A percentile compares a stretch with the other conserved stretches of the same genome.
These are phyloP conservation scores for Porcisia deanei DNA, from an alignment of 208 protist genomes.

Conservation along the genomic window DNA sequence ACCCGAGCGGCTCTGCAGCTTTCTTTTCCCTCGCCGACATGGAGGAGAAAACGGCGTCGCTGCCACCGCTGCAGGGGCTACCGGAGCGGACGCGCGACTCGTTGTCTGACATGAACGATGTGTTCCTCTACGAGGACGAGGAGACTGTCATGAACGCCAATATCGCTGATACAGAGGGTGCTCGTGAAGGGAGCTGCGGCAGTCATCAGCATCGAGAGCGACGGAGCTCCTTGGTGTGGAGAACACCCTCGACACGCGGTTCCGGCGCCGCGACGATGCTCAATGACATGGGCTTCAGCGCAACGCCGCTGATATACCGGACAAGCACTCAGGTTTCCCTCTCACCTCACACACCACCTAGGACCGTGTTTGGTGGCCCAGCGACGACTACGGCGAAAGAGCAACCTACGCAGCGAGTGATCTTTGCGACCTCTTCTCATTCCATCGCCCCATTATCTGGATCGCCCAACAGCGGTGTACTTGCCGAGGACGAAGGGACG, in stretches of 20 bases:
- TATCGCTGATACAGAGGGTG: neutral
- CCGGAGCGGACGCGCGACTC: conserved; percentile 20
- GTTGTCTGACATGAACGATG: conserved; percentile 44
- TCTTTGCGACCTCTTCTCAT: neutral
- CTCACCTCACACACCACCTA: conserved; percentile 1
- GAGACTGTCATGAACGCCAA: neutral
- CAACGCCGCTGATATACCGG: conserved; percentile 29
- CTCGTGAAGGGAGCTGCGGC: neutral
- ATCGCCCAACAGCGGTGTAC: neutral
- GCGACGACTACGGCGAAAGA: neutral
- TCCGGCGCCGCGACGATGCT: conserved; percentile 1
- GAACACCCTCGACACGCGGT: conserved; percentile 22
- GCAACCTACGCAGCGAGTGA: conserved; percentile 2
- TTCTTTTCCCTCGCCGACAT: neutral
- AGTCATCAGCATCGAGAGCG: conserved; percentile 13
- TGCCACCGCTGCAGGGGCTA: neutral
- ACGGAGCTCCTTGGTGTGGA: conserved; percentile 34
- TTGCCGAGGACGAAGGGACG: neutral
- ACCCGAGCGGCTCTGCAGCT: neutral
- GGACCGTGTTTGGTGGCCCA: neutral
- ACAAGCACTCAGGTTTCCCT: conserved; percentile 21
- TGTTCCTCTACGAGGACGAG: conserved; percentile 60
- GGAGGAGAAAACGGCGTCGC: neutral
- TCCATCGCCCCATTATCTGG: neutral
- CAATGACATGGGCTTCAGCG: conserved; percentile 12